phyloP scores from a whole-genome alignment of 306 rosid species.

The Vigna trinervia region DNA sequence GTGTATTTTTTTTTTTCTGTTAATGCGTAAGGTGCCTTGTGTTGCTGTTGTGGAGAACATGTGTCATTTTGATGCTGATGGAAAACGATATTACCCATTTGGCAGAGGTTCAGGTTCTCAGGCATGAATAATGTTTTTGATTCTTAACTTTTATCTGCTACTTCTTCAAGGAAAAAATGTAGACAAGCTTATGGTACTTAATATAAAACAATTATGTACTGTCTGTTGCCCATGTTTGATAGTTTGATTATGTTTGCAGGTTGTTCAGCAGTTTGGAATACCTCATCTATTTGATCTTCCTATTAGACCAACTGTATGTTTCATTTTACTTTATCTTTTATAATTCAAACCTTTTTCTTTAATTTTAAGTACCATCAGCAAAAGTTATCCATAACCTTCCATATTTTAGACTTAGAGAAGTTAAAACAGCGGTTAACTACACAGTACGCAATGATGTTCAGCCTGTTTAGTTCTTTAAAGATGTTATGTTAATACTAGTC shows the following conservation, averaged over 20 bases:
- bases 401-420: constrained; percentile 17
- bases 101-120: constrained; percentile 97
- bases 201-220: constrained; percentile 13
- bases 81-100: constrained; percentile 91
- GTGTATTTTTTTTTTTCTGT: constrained; percentile 34
- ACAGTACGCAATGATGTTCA: neutral
- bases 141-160: constrained; percentile 25
- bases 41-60: constrained; percentile 98
- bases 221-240: constrained; percentile 24
- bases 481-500: constrained; percentile 17
- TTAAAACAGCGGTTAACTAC: neutral
- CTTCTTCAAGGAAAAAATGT: constrained; percentile 29
- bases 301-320: constrained; percentile 87
- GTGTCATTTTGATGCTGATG: constrained; percentile 99
- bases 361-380: constrained; percentile 7
- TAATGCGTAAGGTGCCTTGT: constrained; percentile 78
- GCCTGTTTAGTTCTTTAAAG: constrained; percentile 10
- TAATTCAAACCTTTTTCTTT: constrained; percentile 8
- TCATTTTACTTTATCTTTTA: constrained; percentile 26
- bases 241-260: constrained; percentile 65
- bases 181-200: constrained; percentile 2
- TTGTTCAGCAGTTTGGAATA: constrained; percentile 95
- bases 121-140: constrained; percentile 54
- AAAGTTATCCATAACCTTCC: neutral
- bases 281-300: constrained; percentile 98